Evolutionary conservation across 352 stramenopile species (phyloP).

Genomic region (Globisporangium cystogenes): DNA sequence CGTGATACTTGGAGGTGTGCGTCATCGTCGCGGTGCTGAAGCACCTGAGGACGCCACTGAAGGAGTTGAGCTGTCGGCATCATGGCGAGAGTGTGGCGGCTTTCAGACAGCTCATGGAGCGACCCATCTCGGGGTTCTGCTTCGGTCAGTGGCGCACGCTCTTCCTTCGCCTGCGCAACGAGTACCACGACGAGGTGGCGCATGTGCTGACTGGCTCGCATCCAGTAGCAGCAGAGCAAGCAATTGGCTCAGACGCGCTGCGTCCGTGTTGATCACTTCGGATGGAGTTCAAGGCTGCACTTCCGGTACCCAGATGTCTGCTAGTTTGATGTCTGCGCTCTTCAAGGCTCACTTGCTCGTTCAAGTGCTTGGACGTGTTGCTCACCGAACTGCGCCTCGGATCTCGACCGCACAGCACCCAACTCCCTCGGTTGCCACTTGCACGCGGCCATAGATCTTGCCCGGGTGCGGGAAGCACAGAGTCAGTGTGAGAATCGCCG

Average conservation of each 20-base stretch:
- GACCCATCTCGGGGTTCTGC: conserved; percentile 39
- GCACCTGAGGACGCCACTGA: conserved; percentile 41
- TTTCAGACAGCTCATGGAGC: conserved; percentile 28
- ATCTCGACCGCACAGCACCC: conserved; percentile 45
- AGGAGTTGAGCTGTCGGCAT: conserved; percentile 20
- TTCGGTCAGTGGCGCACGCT: conserved; percentile 33
- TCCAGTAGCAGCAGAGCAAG: not conserved
- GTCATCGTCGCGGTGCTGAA: conserved; percentile 35
- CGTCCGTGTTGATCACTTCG: not conserved
- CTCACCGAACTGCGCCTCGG: conserved; percentile 35
- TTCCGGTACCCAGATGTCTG: no score
- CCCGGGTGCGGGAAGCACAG: conserved; percentile 56
- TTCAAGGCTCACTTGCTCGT: not conserved
- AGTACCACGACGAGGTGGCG: conserved; percentile 39
- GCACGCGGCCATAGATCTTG: conserved; percentile 30
- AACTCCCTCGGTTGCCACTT: conserved; percentile 48
- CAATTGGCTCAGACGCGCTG: no score
- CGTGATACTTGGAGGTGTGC: conserved; percentile 36
- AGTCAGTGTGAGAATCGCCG: conserved; percentile 52
- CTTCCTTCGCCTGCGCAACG: conserved; percentile 39
- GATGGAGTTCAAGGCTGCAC: not conserved
- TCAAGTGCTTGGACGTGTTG: not conserved
- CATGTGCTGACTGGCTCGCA: conserved; percentile 11
- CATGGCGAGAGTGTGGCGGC: conserved; percentile 19
- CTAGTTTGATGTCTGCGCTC: no score